Base-by-base conservation (phyloP, 2,329 filamentous ascomycete genomes). In the Xylariaceae sp. region DNA sequence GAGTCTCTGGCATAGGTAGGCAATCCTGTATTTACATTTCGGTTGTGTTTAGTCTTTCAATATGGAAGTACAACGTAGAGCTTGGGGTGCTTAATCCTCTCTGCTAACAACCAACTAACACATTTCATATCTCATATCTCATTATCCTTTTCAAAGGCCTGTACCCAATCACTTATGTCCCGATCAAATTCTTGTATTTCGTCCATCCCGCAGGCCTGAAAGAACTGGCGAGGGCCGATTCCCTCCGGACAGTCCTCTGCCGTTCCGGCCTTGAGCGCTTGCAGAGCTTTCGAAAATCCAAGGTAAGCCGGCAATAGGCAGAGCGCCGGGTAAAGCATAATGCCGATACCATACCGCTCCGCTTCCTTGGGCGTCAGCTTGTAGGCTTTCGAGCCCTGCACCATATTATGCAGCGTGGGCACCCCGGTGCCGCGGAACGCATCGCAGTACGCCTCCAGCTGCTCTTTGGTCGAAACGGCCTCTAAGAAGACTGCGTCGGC, bases 401-500 rank as follows among this genome's bases (percentile, higher is more conserved):
- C 51, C 26, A 54, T 39, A 28, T 54, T 54, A 54, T 47, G 31
- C 3, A 54, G 51, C 2, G 51, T 54, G 5, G 36, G 26, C 14
- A 54, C 51, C n/a, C 43, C 43, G 2, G 51, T 47, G 2, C 44
- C 44, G 14, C 36, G 51, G 26, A 54, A 54, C 2, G 51, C 33
- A 34, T 41, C 43, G 23, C 43, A 16, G 28, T 54, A 54, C 21
- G 51, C 21, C 17, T 34, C 26, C 6, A 54, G 43, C 21, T 58
- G 71, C 19, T 79, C 78, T 14, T 72, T 69, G 1, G 69, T 73
- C 9, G 70, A 73, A 19, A 83, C 72, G 5, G 80, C 82, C 61
- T 85, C 82, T 5, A 84, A 74, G 56, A 84, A 78, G 2, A 76
- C 76, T 1, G 76, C 77, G 62, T 85, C 82, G 3, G 80, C 81